Conservation (phyloP, 2,329 filamentous ascomycete genomes). For the Colletotrichum higginsianum region DNA sequence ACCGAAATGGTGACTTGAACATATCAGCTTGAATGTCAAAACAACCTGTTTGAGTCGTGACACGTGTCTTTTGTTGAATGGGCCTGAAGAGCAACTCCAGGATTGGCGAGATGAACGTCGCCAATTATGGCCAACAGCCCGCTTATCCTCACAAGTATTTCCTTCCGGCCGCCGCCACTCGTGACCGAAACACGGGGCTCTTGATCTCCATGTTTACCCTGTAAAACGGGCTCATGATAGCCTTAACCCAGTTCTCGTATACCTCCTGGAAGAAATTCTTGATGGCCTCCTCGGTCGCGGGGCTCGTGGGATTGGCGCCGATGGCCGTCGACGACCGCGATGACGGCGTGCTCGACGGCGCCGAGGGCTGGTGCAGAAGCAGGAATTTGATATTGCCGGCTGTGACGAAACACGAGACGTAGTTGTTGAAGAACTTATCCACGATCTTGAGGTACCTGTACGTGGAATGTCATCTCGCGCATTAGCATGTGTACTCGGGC, state of each 20-base stretch:
- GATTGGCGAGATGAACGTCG: too few species aligned
- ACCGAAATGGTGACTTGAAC: constrained; percentile 44
- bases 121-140: background rate
- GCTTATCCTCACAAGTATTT: constrained; percentile 76
- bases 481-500: background rate
- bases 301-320: constrained; percentile 86
- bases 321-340: constrained; percentile 77
- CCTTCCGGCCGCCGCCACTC: constrained; percentile 89
- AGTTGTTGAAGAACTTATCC: constrained; percentile 96
- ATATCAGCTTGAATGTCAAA: background rate
- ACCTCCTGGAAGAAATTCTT: constrained; percentile 95
- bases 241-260: constrained; percentile 97
- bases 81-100: too few species aligned
- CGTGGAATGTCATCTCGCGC: background rate
- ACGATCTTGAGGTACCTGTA: constrained; percentile 93
- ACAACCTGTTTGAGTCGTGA: background rate
- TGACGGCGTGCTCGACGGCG: constrained; percentile 53
- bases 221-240: constrained; percentile 98
- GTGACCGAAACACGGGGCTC: constrained; percentile 87
- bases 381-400: constrained; percentile 94
- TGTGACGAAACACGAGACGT: constrained; percentile 95
- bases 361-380: constrained; percentile 86
- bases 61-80: background rate
- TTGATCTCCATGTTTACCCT: constrained; percentile 85
- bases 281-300: constrained; percentile 95